phyloP scores from a whole-genome alignment of 768 basidiomycete species.

The Rhizopogon roseolus region DNA sequence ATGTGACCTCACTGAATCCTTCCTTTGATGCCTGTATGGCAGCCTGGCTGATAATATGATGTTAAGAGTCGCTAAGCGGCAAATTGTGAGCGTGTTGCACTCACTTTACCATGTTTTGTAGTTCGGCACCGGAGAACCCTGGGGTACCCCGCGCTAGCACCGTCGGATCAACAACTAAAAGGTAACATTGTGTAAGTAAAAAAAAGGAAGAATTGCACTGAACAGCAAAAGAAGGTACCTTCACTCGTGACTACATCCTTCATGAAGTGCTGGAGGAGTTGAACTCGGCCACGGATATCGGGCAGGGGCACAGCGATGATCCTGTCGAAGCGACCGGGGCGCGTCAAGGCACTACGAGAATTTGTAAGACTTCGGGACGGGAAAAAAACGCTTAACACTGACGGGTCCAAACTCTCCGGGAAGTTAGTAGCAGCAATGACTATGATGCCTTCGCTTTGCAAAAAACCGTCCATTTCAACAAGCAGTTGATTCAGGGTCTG shows the following conservation, averaged over 20 bases:
- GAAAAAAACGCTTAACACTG: slow-evolving; percentile 23
- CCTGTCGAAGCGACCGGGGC: slow-evolving; percentile 95
- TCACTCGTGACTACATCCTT: slow-evolving; percentile 61
- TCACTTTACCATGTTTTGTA: slow-evolving; percentile 96
- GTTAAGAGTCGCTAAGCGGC: background rate
- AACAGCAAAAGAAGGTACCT: slow-evolving; percentile 33
- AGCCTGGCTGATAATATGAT: slow-evolving; percentile 53
- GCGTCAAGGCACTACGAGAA: slow-evolving; percentile 72
- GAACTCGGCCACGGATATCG: slow-evolving; percentile 91
- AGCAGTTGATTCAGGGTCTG: slow-evolving; percentile 95
- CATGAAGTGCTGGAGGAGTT: slow-evolving; percentile 92
- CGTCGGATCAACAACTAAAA: slow-evolving; percentile 73
- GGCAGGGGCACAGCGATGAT: slow-evolving; percentile 90
- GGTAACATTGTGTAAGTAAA: background rate
- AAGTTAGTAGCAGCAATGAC: slow-evolving; percentile 98
- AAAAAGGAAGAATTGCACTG: background rate
- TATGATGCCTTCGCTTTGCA: slow-evolving; percentile 89
- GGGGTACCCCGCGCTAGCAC: slow-evolving; percentile 91
- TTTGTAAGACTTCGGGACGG: slow-evolving; percentile 6
- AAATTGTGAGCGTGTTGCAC: slow-evolving; percentile 19
- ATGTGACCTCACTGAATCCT: slow-evolving; percentile 59
- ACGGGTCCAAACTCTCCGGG: slow-evolving; percentile 90
- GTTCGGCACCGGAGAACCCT: slow-evolving; percentile 94
- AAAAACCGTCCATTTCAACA: slow-evolving; percentile 97
- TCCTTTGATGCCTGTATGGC: slow-evolving; percentile 94